These are phyloP conservation scores for Linnemannia hyalina DNA, from an alignment of 192 early-diverging fungal genomes.

Conservation along the genomic window DNA sequence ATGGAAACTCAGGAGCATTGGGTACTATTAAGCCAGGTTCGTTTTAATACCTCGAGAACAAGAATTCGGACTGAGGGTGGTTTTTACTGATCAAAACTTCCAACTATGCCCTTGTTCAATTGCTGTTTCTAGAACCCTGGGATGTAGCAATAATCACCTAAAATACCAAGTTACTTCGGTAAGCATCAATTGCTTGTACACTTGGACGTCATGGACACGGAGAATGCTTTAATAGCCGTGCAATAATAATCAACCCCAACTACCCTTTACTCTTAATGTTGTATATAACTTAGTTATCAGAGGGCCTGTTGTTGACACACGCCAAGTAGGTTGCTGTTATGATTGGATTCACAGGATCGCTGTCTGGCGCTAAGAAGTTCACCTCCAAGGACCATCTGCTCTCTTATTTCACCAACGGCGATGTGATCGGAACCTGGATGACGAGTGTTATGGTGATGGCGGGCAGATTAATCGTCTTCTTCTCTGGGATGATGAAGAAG, in stretches of 20 bases:
- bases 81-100: not conserved
- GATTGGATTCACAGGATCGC: slow-evolving; percentile 25
- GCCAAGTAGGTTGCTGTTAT: slow-evolving; percentile 80
- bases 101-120: not conserved
- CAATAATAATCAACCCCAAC: too few species aligned
- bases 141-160: slow-evolving; percentile 55
- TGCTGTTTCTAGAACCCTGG: slow-evolving; percentile 15
- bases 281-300: slow-evolving; percentile 57
- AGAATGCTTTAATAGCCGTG: not conserved
- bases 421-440: slow-evolving; percentile 46
- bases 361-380: slow-evolving; percentile 28
- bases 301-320: slow-evolving; percentile 90
- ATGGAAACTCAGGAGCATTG: slow-evolving; percentile 15
- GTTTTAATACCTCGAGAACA: too few species aligned
- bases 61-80: too few species aligned
- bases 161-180: slow-evolving; percentile 43
- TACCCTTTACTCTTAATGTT: not conserved
- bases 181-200: not conserved
- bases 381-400: slow-evolving; percentile 38
- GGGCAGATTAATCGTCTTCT: slow-evolving; percentile 37
- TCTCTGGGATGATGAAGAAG: slow-evolving; percentile 47
- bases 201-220: not conserved
- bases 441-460: slow-evolving; percentile 34
- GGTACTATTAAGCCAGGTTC: slow-evolving; percentile 37
- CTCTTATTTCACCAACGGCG: slow-evolving; percentile 49